Conservation (phyloP, 1,284 basidiomycete genomes). For the Stereum hirsutum region DNA sequence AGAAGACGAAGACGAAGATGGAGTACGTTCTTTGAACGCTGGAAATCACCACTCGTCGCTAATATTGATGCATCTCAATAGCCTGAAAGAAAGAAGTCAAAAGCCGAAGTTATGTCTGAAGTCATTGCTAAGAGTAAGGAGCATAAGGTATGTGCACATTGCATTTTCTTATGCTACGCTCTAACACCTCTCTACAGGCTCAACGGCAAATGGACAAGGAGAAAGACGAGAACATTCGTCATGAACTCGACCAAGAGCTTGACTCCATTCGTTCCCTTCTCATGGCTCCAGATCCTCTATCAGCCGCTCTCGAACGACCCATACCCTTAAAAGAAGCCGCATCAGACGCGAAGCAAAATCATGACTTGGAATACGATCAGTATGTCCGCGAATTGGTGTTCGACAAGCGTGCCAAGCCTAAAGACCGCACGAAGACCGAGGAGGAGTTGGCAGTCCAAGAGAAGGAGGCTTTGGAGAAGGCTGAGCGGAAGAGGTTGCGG, state of each 20-base stretch:
- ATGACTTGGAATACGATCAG: slow-evolving; percentile 79
- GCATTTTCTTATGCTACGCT: background rate
- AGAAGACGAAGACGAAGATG: slow-evolving; percentile 46
- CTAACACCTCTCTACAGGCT: slow-evolving; percentile 35
- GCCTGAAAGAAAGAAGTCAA: slow-evolving; percentile 80
- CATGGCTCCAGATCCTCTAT: slow-evolving; percentile 43
- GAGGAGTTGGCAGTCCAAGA: slow-evolving; percentile 89
- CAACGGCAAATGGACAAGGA: slow-evolving; percentile 85
- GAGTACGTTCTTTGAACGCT: slow-evolving; percentile 10
- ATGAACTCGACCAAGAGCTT: slow-evolving; percentile 85
- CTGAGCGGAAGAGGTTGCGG: slow-evolving; percentile 71
- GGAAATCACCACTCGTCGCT: slow-evolving; percentile 4
- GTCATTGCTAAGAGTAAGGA: slow-evolving; percentile 97
- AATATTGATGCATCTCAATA: slow-evolving; percentile 23
- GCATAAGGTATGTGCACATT: slow-evolving; percentile 58
- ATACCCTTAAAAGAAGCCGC: background rate
- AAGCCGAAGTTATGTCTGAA: slow-evolving; percentile 97
- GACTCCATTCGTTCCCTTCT: slow-evolving; percentile 78
- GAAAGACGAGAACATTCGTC: slow-evolving; percentile 79
- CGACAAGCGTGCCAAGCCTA: slow-evolving; percentile 90
- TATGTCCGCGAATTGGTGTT: slow-evolving; percentile 90
- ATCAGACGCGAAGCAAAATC: no score
- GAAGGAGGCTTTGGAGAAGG: slow-evolving; percentile 80
- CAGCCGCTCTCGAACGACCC: slow-evolving; percentile 14
- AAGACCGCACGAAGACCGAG: slow-evolving; percentile 94